Conservation (phyloP, 768 basidiomycete genomes). For the Pleurotus tuoliensis region DNA sequence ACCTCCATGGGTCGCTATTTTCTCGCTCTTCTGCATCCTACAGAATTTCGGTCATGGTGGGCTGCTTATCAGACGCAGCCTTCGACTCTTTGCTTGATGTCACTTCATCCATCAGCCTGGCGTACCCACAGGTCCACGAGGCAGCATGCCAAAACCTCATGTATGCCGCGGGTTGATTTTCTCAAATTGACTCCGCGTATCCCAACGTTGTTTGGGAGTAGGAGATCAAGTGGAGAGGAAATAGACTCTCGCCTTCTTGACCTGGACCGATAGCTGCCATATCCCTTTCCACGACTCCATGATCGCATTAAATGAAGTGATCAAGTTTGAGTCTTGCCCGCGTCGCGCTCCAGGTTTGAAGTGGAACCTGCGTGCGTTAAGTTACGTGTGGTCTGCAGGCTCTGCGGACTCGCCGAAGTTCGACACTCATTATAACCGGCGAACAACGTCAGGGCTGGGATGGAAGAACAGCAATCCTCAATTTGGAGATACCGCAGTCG, state of each 20-base stretch:
- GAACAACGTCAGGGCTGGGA: not conserved
- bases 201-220: not conserved
- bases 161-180: not conserved
- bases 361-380: not conserved
- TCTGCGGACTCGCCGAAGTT: not conserved
- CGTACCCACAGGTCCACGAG: not conserved
- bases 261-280: no score
- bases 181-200: not conserved
- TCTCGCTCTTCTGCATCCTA: no score
- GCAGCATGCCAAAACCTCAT: not conserved
- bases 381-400: not conserved
- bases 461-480: not conserved
- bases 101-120: not conserved
- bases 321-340: not conserved
- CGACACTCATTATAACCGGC: no score
- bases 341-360: not conserved
- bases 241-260: not conserved
- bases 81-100: not conserved
- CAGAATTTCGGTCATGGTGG: not conserved
- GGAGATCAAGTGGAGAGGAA: not conserved
- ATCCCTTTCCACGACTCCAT: not conserved
- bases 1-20: no score
- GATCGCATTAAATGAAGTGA: not conserved
- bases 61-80: not conserved
- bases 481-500: constrained; percentile 1